These are phyloP conservation scores for Helianthus annuus DNA, from an alignment of 129 eudicot genomes.

Conservation along the genomic window HanXRQr2.0-SUNRISE NC_035447.2:2023817-2024316, in stretches of 20 bases:
- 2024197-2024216: conserved; percentile 28
- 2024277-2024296: conserved; percentile 63
- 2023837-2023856: conserved; percentile 72
- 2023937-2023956: conserved; percentile 51
- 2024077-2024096: no score
- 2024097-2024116: conserved; percentile 62
- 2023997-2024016: no score
- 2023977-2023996: conserved; percentile 41
- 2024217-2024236: conserved; percentile 39
- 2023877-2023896: conserved; percentile 28
- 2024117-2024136: conserved; percentile 50
- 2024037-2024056: no score
- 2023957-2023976: conserved; percentile 45
- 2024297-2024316: conserved; percentile 44
- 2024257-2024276: conserved; percentile 62
- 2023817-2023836: conserved; percentile 68
- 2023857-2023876: conserved; percentile 83
- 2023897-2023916: conserved; percentile 76
- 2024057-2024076: no score
- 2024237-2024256: conserved; percentile 78
- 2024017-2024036: no score
- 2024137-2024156: conserved; percentile 82
- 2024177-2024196: conserved; percentile 21
- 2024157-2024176: conserved; percentile 54
- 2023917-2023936: conserved; percentile 78